These are phyloP conservation scores for Monosporascus ibericus DNA, from an alignment of 2,329 filamentous ascomycete species.

Conservation along the genomic window DNA sequence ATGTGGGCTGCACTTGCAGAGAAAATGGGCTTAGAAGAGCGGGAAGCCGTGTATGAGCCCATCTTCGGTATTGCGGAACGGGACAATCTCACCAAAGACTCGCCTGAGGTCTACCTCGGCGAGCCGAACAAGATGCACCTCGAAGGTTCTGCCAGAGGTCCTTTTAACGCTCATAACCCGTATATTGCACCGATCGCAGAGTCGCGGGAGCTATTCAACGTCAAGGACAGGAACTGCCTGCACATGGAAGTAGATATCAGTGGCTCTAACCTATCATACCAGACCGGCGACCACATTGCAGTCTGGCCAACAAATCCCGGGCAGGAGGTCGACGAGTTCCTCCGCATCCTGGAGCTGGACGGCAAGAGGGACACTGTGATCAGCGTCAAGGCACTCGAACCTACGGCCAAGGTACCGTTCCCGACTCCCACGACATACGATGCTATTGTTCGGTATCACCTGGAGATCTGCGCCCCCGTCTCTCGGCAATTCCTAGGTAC, in stretches of 20 bases:
- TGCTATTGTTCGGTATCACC: constrained; percentile 86
- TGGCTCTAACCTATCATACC: constrained; percentile 84
- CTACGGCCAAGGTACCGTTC: constrained; percentile 95
- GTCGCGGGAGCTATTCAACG: constrained; percentile 84
- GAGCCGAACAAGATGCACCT: constrained; percentile 97
- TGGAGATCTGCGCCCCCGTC: constrained; percentile 92
- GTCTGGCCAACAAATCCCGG: constrained; percentile 96
- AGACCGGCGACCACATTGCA: constrained; percentile 95
- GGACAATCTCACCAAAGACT: constrained; percentile 66
- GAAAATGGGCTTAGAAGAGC: constrained; percentile 85
- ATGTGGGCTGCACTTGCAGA: constrained; percentile 89
- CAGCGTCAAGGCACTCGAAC: constrained; percentile 83
- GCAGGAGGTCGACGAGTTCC: constrained; percentile 83
- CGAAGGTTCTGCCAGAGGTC: constrained; percentile 74
- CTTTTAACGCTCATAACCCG: constrained; percentile 94
- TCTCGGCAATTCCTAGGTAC: constrained; percentile 92
- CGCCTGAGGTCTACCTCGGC: constrained; percentile 81
- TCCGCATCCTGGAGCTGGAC: constrained; percentile 68
- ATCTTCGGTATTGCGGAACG: constrained; percentile 78
- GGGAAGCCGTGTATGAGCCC: constrained; percentile 92
- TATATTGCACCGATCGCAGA: constrained; percentile 91
- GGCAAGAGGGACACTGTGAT: constrained; percentile 78
- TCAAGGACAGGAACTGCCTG: constrained; percentile 88
- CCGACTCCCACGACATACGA: constrained; percentile 96
- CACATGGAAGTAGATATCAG: constrained; percentile 93